These are phyloP conservation scores for Irineochytrium annulatum DNA, from an alignment of 192 early-diverging fungal species.

Conservation along the genomic window DNA sequence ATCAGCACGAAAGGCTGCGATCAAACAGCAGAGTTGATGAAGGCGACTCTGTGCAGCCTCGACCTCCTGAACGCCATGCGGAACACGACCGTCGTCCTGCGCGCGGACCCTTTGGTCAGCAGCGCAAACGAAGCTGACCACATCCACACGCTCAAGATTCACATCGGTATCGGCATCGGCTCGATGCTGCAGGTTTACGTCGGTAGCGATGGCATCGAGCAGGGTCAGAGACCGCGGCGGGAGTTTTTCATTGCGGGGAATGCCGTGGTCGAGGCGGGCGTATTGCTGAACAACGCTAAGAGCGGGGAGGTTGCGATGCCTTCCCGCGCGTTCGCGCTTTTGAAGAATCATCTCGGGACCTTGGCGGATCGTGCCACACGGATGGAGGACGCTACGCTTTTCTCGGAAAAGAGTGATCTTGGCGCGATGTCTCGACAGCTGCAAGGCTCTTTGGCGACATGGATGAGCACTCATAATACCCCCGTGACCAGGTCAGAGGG, in stretches of 20 bases:
- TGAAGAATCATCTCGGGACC: slow-evolving; percentile 4
- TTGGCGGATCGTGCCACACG: not conserved
- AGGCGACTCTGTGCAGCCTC: too few species aligned
- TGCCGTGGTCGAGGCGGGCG: slow-evolving; percentile 15
- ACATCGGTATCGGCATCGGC: slow-evolving; percentile 25
- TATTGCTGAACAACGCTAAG: not conserved
- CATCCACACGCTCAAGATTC: too few species aligned
- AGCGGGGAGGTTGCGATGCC: slow-evolving; percentile 16
- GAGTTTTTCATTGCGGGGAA: slow-evolving; percentile 25
- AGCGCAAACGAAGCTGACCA: too few species aligned
- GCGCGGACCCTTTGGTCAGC: too few species aligned
- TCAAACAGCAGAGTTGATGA: too few species aligned
- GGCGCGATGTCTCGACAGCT: slow-evolving; percentile 8
- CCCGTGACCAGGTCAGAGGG: not conserved
- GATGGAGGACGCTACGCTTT: not conserved
- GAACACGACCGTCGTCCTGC: too few species aligned
- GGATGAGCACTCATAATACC: slow-evolving; percentile 6
- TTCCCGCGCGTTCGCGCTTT: not conserved
- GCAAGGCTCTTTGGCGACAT: not conserved
- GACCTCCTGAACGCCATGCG: too few species aligned
- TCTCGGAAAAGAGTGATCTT: not conserved
- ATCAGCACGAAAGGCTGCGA: too few species aligned
- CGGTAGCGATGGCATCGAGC: slow-evolving; percentile 2
- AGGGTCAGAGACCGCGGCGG: not conserved
- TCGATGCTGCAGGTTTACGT: slow-evolving; percentile 17